Evolutionary conservation across 805 yeast species (phyloP).

Genomic region (Nadsonia fulvescens): DNA sequence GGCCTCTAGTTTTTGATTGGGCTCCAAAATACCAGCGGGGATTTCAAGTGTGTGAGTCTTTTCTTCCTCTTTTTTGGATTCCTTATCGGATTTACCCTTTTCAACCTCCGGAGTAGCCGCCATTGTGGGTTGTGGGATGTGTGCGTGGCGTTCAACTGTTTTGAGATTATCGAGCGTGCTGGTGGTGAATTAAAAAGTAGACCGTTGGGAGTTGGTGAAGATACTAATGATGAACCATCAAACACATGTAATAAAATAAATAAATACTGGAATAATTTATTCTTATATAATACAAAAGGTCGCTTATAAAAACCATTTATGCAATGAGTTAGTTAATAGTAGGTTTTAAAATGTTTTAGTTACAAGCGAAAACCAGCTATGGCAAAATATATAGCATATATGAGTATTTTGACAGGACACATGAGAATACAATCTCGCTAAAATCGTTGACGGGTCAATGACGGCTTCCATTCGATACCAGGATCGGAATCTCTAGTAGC

Average conservation of each 20-base stretch:
- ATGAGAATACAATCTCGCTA: not conserved
- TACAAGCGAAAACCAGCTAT: not conserved
- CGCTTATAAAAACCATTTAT: not conserved
- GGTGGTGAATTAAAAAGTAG: conserved; percentile 1
- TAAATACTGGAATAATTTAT: too few relatives aligned
- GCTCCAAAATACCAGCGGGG: conserved; percentile 4
- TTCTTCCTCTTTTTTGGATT: too few relatives aligned
- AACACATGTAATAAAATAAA: too few relatives aligned
- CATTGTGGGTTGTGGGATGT: not conserved
- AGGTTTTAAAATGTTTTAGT: too few relatives aligned
- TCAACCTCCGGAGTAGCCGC: conserved; percentile 5
- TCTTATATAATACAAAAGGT: not conserved
- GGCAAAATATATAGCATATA: not conserved
- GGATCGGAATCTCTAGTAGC: conserved; percentile 22
- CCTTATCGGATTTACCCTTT: too few relatives aligned
- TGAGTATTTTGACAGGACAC: not conserved
- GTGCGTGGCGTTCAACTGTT: not conserved
- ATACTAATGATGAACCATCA: conserved; percentile 2
- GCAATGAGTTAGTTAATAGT: too few relatives aligned
- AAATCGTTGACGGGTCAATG: not conserved
- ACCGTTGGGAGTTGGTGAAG: conserved; percentile 3
- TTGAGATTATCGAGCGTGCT: conserved; percentile 1
- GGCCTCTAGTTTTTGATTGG: conserved; percentile 23
- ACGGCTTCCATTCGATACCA: conserved; percentile 21
- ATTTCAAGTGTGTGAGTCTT: conserved; percentile 3